These are phyloP conservation scores for Ogataea parapolymorpha DNA, from an alignment of 805 yeast genomes.

Conservation along the genomic window DNA sequence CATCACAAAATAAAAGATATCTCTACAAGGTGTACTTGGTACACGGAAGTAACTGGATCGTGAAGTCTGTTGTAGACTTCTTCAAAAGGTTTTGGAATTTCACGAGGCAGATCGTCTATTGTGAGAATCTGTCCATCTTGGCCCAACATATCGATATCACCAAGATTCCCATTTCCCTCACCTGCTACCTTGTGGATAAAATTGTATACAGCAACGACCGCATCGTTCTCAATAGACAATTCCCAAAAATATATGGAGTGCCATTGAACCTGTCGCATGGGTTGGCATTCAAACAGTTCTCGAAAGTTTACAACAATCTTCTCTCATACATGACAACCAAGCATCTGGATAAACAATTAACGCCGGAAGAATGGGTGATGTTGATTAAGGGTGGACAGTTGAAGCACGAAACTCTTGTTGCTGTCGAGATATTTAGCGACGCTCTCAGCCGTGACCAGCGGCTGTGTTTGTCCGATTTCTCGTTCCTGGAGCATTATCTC, in stretches of 20 bases:
- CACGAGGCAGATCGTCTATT: constrained; percentile 29
- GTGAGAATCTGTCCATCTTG: constrained; percentile 34
- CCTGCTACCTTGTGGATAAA: constrained; percentile 53
- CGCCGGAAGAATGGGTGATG: constrained; percentile 29
- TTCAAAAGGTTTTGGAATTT: constrained; percentile 51
- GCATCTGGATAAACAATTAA: constrained; percentile 23
- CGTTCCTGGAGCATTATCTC: constrained; percentile 38
- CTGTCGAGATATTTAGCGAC: constrained; percentile 43
- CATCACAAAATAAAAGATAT: constrained; percentile 50
- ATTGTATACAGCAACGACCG: constrained; percentile 56
- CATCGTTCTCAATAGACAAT: constrained; percentile 48
- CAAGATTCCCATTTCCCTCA: constrained; percentile 67
- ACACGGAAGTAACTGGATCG: constrained; percentile 82
- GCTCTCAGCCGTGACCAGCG: constrained; percentile 48
- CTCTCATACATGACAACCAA: constrained; percentile 29
- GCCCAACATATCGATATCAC: constrained; percentile 68
- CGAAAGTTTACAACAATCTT: constrained; percentile 33
- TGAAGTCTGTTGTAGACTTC: constrained; percentile 71
- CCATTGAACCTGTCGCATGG: constrained; percentile 26
- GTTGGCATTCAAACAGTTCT: constrained; percentile 29
- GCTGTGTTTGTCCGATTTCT: constrained; percentile 54
- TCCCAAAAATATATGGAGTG: constrained; percentile 31
- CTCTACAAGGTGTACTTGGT: constrained; percentile 69
- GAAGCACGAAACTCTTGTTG: constrained; percentile 24
- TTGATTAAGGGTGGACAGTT: constrained; percentile 26